Evolutionary conservation across 768 basidiomycete species (phyloP), one percentile per base, ranked within the genome.

Genomic region (Kwoniella sp.): DNA sequence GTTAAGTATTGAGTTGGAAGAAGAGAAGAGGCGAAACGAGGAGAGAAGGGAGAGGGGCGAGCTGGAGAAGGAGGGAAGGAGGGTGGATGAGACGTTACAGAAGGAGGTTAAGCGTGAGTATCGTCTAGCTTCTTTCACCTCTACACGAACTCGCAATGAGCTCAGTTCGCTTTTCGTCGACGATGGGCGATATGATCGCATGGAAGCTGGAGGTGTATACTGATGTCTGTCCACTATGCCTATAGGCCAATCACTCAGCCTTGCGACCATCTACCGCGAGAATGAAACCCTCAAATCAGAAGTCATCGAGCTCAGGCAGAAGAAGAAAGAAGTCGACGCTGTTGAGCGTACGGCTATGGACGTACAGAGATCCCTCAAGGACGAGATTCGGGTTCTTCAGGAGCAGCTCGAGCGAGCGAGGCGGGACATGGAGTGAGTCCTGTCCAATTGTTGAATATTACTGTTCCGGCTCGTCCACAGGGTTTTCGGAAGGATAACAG

Each of bases 361-460:
- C 13, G 55, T 66, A 0, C 72, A 71, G 54, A 63, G 69, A 50
- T 51, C 61, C 22, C 61, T 74, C 3, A 70, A 67, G 63, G 74
- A 78, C 36, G 64, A 71, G 52, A 71, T 74, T 9, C 29, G 71
- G 55, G 67, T 59, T 3, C 53, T 77, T 51, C 60, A 71, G 22
- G 73, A 73, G 24, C 76, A 78, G 49, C 53, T 79, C 17, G 77
- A 78, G 33, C 65, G 71, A 13, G 66, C 75, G 9, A 63, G 72
- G 27, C 37, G 75, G 19, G 78, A 79, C 37, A 77, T 79, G 72
- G 78, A 79, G 78, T 79, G 50, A 47, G 74, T n/a, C n/a, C n/a
- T n/a, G n/a, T n/a, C n/a, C n/a, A n/a, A n/a, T n/a, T n/a, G n/a
- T n/a, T n/a, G n/a, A n/a, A n/a, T n/a, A n/a, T n/a, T n/a, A n/a